These are phyloP conservation scores for Myxozyma neotropica DNA, from an alignment of 805 yeast genomes.

Conservation along the genomic window DNA sequence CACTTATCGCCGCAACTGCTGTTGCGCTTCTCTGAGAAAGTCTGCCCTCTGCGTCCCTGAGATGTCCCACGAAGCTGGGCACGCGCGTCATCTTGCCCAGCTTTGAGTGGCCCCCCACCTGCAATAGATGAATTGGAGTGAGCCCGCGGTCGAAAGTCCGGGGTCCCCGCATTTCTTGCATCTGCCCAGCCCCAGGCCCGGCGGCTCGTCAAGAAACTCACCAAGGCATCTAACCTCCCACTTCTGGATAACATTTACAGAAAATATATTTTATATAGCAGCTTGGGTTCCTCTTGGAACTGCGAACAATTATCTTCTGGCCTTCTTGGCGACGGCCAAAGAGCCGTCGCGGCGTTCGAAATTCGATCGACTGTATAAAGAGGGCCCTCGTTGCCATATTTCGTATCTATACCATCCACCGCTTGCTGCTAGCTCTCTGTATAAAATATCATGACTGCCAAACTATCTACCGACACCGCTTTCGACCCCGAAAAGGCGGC, in stretches of 20 bases:
- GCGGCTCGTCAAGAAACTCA: neutral
- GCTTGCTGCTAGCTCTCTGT: no score
- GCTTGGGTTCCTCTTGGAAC: no score
- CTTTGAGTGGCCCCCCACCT: no score
- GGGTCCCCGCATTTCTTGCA: neutral
- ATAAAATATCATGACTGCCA: neutral
- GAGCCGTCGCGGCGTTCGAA: neutral
- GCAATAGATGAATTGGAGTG: no score
- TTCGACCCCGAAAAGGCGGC: slow-evolving; percentile 1
- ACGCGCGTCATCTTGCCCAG: no score
- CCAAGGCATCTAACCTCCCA: neutral
- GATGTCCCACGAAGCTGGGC: no score
- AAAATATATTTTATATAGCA: neutral
- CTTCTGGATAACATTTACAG: neutral
- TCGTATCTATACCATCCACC: no score
- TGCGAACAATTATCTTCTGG: no score
- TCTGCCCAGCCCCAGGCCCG: neutral
- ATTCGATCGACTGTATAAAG: neutral
- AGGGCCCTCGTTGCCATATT: no score
- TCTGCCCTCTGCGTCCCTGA: no score
- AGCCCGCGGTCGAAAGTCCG: neutral
- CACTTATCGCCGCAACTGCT: no score
- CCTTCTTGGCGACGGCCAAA: neutral
- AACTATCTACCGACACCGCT: neutral
- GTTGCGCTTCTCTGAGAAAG: no score